Base-by-base conservation (phyloP, 2,329 filamentous ascomycete genomes). In the Onygena corvina region DNA sequence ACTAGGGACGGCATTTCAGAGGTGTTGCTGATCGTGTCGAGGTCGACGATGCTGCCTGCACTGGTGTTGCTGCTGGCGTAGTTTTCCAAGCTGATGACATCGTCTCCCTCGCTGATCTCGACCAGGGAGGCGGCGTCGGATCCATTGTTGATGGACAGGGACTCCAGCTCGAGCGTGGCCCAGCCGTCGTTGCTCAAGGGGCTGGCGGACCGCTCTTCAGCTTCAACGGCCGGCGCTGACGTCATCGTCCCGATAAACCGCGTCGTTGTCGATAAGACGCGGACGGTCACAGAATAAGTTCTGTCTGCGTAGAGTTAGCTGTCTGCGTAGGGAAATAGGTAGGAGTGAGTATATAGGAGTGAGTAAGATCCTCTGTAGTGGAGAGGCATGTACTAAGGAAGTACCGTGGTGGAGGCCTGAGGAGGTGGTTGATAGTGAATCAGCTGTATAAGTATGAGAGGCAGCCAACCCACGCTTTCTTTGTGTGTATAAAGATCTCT, bases 51-150 rank as follows among this genome's bases (percentile, higher is more conserved):
- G 42, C 62, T 64, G 25, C 56, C 55, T 21, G 68, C 66, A 50
- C 66, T 68, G 30, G 56, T 59, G 49, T 69, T 65, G 51, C 66
- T 68, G 30, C 57, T 59, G 49, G 61, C 64, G 49, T 66, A 64
- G 46, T 30, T 30, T 11, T 66, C 64, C 12, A 71, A 61, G 51
- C 69, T 72, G 25, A 67, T 59, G 45, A 71, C 66, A 57, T 72
- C 70, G 53, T 71, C 67, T 11, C 66, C 60, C 23, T 61, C 63
- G 49, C 65, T 60, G 38, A 66, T 65, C 52, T 66, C 67, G 46
- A 72, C 64, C 40, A 72, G 55, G 18, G 70, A 72, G 12, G 60
- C 66, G 20, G 60, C 53, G 55, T 71, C 69, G 8, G 69, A 70
- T 46, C 66, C 61, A 33, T 61, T 66, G 56, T 72, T 68, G 50